These are phyloP conservation scores for Helianthus annuus DNA, from an alignment of 129 eudicot genomes.

Conservation along the genomic window DNA sequence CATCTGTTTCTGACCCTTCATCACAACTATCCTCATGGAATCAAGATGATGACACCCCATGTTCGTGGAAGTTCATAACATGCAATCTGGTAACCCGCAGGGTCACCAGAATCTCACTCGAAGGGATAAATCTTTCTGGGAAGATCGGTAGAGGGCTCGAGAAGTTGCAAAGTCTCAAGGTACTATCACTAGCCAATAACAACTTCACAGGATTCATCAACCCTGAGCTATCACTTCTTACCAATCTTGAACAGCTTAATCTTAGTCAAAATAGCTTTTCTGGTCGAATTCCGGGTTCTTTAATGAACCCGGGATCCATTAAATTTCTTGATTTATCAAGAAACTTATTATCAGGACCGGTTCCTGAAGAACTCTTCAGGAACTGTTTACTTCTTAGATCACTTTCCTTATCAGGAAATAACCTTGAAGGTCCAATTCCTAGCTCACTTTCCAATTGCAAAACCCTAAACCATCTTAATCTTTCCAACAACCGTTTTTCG, in stretches of 20 bases:
- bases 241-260: constrained; percentile 59
- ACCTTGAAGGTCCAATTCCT: constrained; percentile 81
- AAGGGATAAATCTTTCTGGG: constrained; percentile 70
- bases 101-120: constrained; percentile 53
- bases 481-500: constrained; percentile 68
- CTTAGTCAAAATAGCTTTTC: constrained; percentile 61
- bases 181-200: constrained; percentile 70
- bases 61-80: constrained; percentile 68
- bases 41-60: constrained; percentile 76
- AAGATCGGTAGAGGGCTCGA: constrained; percentile 77
- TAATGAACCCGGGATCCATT: constrained; percentile 36
- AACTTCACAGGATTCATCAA: constrained; percentile 61
- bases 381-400: constrained; percentile 53
- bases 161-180: constrained; percentile 56
- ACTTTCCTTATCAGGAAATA: constrained; percentile 66
- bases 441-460: constrained; percentile 52
- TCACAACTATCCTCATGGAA: constrained; percentile 67
- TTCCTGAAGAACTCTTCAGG: constrained; percentile 51
- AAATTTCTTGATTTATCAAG: constrained; percentile 73
- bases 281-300: constrained; percentile 47
- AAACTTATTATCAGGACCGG: constrained; percentile 68
- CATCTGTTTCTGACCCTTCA: constrained; percentile 59
- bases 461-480: constrained; percentile 55
- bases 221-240: constrained; percentile 43
- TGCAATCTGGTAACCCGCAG: constrained; percentile 60